Base-by-base conservation (phyloP, 2,329 filamentous ascomycete species). In the Trichoderma sp. region DNA sequence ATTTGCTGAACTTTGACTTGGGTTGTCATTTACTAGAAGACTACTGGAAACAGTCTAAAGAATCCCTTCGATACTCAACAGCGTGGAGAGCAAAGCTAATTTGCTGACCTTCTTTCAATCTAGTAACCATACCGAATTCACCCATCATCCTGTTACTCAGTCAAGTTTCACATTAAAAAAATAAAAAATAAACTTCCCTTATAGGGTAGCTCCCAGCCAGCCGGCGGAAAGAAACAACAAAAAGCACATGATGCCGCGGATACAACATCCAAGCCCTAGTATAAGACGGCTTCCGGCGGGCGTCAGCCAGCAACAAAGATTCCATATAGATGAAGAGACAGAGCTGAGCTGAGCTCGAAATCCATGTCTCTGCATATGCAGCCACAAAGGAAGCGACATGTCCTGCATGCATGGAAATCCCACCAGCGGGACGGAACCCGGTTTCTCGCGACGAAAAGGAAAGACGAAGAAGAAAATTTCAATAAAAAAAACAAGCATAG, bases 291-390 rank as follows among this genome's bases (percentile, higher is more conserved):
- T 21, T 15, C 18, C 18, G 6, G 30, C 39, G n/a, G n/a, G n/a
- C 21, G 9, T 24, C 18, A 26, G 30, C 26, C 26, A 32, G 21
- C 28, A 65, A 53, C n/a, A 53, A n/a, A 9, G 30, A n/a, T 21
- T 53, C 47, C 36, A 32, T 7, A 15, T 7, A 28, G 3, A 24
- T 6, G 21, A 63, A 63, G 36, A 3, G 36, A 39, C 15, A 43
- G 36, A 43, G 39, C 36, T 43, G 24, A 24, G n/a, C n/a, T 18
- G 24, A 53, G 39, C n/a, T 18, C 18, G 26, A 36, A 24, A 51
- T 51, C 61, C 61, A 64, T 39, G 34, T 43, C 36, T 65, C 28
- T 51, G 62, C 62, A 65, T 65, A 34, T 65, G 62, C 62, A 65
- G 47, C 62, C 62, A 47, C 15, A 28, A 65, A 65, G 43, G 62